These are phyloP conservation scores for Penicillium longicatenatum DNA, from an alignment of 495 filamentous ascomycete genomes.

Conservation along the genomic window DNA sequence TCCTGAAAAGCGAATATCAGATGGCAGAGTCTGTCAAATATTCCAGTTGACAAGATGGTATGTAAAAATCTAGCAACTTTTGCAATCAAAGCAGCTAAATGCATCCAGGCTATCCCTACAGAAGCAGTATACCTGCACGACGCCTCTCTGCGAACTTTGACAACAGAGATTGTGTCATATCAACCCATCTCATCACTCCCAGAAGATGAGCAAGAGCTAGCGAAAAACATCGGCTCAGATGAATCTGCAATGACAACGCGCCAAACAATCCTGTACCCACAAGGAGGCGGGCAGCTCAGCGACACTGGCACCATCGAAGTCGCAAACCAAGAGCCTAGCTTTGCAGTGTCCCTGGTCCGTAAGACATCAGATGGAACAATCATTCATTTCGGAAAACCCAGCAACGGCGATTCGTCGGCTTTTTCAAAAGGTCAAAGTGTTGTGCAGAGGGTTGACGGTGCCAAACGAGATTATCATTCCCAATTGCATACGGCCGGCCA, in stretches of 20 bases:
- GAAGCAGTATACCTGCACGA: slow-evolving; percentile 56
- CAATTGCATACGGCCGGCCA: slow-evolving; percentile 67
- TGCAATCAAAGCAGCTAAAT: neutral
- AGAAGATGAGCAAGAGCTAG: slow-evolving; percentile 42
- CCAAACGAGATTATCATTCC: slow-evolving; percentile 57
- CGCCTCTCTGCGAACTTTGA: slow-evolving; percentile 47
- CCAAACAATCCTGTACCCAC: slow-evolving; percentile 64
- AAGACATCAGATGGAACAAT: slow-evolving; percentile 48
- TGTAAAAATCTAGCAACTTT: neutral
- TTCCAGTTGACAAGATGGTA: neutral
- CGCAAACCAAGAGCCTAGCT: slow-evolving; percentile 28
- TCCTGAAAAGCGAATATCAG: neutral
- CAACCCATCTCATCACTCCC: slow-evolving; percentile 48
- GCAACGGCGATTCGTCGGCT: slow-evolving; percentile 1
- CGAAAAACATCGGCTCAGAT: slow-evolving; percentile 22
- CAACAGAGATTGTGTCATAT: slow-evolving; percentile 48
- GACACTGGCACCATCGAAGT: slow-evolving; percentile 56
- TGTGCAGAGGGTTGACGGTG: slow-evolving; percentile 54
- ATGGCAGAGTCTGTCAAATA: neutral
- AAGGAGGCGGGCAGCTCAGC: slow-evolving; percentile 66
- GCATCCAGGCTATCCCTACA: slow-evolving; percentile 13
- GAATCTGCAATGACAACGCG: slow-evolving; percentile 48
- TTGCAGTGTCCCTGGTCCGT: slow-evolving; percentile 55
- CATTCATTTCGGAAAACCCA: slow-evolving; percentile 60
- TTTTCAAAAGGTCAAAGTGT: slow-evolving; percentile 45